phyloP scores from a whole-genome alignment of 257 asterid species.

The Gentiana dahurica region DNA sequence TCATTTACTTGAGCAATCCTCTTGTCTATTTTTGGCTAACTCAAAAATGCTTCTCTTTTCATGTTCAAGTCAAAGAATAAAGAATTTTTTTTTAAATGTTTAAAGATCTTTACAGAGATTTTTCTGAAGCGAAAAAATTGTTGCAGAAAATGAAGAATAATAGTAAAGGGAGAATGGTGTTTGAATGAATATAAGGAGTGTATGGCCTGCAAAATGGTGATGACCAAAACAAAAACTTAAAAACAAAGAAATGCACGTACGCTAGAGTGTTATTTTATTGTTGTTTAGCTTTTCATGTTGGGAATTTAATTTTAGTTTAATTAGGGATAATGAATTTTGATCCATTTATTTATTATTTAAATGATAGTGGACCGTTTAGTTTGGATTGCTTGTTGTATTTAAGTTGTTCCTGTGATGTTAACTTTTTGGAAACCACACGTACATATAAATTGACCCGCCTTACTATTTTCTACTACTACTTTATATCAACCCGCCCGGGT shows the following conservation, averaged over 20 bases:
- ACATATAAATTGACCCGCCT: slow-evolving; percentile 40
- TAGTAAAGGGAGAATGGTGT: slow-evolving; percentile 7
- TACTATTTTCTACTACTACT: slow-evolving; percentile 4
- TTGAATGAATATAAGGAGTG: slow-evolving; percentile 15
- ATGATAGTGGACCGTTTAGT: slow-evolving; percentile 7
- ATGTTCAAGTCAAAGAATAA: slow-evolving; percentile 16
- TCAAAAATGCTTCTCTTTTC: slow-evolving; percentile 11
- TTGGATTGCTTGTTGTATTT: slow-evolving; percentile 4
- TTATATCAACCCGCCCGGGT: slow-evolving; percentile 14
- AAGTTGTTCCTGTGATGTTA: neutral
- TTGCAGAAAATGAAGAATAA: slow-evolving; percentile 5
- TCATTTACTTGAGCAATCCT: neutral
- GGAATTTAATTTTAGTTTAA: neutral
- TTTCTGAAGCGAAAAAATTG: slow-evolving; percentile 3
- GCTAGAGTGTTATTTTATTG: slow-evolving; percentile 7
- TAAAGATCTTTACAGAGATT: no score
- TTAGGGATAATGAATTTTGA: neutral
- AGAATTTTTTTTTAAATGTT: no score
- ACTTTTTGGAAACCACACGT: slow-evolving; percentile 9
- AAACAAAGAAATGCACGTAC: slow-evolving; percentile 47
- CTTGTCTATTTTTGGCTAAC: slow-evolving; percentile 10
- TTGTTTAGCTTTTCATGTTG: neutral
- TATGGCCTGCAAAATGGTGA: slow-evolving; percentile 65
- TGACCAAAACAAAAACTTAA: slow-evolving; percentile 29
- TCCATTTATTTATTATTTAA: slow-evolving; percentile 1